phyloP scores from a whole-genome alignment of 768 basidiomycete genomes.

The Clitopilus hobsonii region DNA sequence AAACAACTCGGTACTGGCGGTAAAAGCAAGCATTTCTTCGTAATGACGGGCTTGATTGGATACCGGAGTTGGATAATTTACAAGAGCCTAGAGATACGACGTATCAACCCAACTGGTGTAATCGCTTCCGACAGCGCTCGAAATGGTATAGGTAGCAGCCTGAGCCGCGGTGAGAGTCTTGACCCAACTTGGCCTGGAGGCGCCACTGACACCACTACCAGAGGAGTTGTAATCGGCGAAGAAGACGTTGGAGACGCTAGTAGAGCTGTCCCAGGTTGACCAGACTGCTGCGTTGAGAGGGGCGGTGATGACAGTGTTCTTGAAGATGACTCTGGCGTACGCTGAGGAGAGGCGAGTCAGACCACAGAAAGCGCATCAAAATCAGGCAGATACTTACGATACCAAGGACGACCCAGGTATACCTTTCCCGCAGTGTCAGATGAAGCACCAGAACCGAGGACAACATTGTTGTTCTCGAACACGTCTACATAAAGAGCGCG shows the following conservation, averaged over 20 bases:
- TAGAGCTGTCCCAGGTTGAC: conserved; percentile 40
- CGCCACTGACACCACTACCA: conserved; percentile 31
- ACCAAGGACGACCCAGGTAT: conserved; percentile 19
- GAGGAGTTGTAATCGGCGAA: conserved; percentile 43
- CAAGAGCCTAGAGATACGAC: conserved; percentile 20
- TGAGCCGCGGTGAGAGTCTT: conserved; percentile 30
- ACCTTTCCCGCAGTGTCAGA: conserved; percentile 14
- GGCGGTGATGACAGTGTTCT: conserved; percentile 36
- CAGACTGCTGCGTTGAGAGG: conserved; percentile 38
- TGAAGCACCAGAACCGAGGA: conserved; percentile 13
- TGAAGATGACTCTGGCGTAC: conserved; percentile 41
- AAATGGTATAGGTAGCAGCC: conserved; percentile 33
- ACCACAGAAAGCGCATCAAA: background rate
- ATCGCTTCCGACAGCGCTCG: conserved; percentile 42
- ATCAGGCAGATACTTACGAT: background rate
- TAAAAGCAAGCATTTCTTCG: too few species aligned
- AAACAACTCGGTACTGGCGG: too few species aligned
- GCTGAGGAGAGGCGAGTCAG: background rate
- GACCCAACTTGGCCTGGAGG: conserved; percentile 33
- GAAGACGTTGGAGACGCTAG: conserved; percentile 30
- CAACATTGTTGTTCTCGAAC: conserved; percentile 6
- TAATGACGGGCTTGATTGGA: too few species aligned
- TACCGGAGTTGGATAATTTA: too few species aligned
- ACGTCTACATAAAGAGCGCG: background rate
- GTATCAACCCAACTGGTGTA: conserved; percentile 42